Evolutionary conservation across 202 grass and related monocot species (phyloP), one percentile per base, ranked within the genome.

Genomic region (Zizania palustris): DNA sequence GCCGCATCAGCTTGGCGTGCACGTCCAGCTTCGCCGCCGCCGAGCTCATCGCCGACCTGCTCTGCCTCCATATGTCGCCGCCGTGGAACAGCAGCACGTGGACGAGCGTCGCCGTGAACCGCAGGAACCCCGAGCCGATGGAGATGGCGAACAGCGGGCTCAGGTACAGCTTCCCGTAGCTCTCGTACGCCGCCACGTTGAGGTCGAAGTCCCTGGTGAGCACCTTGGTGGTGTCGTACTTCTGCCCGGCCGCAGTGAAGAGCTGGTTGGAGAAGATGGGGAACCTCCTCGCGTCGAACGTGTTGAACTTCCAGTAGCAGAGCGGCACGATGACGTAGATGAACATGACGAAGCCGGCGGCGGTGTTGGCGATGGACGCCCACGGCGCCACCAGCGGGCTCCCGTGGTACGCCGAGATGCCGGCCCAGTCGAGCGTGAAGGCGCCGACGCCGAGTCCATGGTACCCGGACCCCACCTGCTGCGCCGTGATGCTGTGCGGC

Each of bases 181-280:
- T 86, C 5, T 93, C 60, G 73, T 97, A 97, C 16, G 93, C 93
- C 40, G 93, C 88, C 8, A 90, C 84, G 60, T 97, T 90, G 71
- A 97, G 88, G 55, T 97, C 93, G 75, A 79, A 93, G 73, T 95
- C 67, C 40, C 42, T 65, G 6, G 93, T 97, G 67, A 97, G 86
- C 63, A 97, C 84, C 84, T 87, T 93, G 84, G 93, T 88, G 63
- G 93, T 97, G 72, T 97, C 93, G 68, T 97, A 97, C 63, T 79
- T 93, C 54, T 93, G 88, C 4, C 93, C 91, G 0, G 86, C 12
- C 4, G 82, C 22, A 5, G 91, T 97, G 83, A 97, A 97, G 69
- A 97, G 86, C 85, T 97, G 88, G 72, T 97, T 97, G 61, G 93
- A 97, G 83, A 97, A 97, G 73, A 97, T 93, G 3, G 93, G 93